Conservation (phyloP, 352 stramenopile genomes). For the Pythium sukuiense region DNA sequence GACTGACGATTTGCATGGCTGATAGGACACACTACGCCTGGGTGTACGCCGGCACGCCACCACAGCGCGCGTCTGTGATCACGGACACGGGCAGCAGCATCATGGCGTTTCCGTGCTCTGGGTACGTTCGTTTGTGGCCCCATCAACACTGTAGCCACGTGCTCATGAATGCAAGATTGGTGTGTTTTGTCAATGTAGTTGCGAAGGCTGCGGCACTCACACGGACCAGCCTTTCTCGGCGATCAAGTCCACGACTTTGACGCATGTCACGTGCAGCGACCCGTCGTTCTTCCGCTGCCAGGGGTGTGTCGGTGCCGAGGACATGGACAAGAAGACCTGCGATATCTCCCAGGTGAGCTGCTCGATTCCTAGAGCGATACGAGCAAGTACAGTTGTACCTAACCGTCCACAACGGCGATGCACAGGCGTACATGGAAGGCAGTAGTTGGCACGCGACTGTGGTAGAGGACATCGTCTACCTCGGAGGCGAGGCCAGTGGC, state of each 20-base stretch:
- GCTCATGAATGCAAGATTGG: neutral
- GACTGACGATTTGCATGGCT: neutral
- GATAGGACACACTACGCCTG: constrained; percentile 81
- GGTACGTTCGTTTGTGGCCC: constrained; percentile 24
- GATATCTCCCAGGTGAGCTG: constrained; percentile 51
- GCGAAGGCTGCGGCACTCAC: constrained; percentile 66
- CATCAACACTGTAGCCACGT: neutral
- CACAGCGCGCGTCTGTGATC: constrained; percentile 82
- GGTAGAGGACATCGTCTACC: constrained; percentile 78
- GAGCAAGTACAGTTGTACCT: neutral
- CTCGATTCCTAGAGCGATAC: too few species aligned
- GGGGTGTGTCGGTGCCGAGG: constrained; percentile 31
- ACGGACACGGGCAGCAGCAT: constrained; percentile 77
- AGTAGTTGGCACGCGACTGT: constrained; percentile 82
- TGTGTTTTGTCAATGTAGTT: constrained; percentile 26
- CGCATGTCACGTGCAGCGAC: constrained; percentile 61
- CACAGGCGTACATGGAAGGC: constrained; percentile 81
- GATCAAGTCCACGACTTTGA: constrained; percentile 64
- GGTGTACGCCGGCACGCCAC: constrained; percentile 78
- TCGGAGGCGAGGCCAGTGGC: constrained; percentile 62
- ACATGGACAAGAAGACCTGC: constrained; percentile 46
- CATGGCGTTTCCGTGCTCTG: constrained; percentile 82
- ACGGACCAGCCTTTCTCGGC: constrained; percentile 70
- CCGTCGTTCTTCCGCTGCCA: constrained; percentile 59
- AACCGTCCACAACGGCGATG: neutral